Evolutionary conservation across 2,329 filamentous ascomycete genomes (phyloP).

Genomic region (Pyrenophora tritici-repentis): DNA sequence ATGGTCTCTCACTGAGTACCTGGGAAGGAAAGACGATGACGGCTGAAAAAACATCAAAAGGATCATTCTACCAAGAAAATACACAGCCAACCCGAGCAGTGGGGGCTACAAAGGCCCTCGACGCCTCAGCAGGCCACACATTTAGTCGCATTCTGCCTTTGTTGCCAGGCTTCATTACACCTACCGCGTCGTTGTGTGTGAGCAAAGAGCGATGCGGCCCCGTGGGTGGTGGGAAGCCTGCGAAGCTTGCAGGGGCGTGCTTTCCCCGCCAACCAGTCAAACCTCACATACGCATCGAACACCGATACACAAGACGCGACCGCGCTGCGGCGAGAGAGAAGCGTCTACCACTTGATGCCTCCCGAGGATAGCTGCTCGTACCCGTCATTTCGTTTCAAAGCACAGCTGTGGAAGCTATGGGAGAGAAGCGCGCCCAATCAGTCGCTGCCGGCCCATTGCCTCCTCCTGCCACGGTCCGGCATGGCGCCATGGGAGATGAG

Average conservation of each 20-base stretch:
- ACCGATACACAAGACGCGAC: constrained; percentile 21
- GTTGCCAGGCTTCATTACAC: constrained; percentile 29
- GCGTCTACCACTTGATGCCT: constrained; percentile 27
- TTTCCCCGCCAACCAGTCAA: constrained; percentile 28
- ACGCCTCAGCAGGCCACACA: constrained; percentile 23
- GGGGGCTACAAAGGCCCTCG: constrained; percentile 9
- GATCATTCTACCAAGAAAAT: constrained; percentile 14
- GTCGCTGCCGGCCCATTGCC: constrained; percentile 23
- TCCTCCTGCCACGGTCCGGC: constrained; percentile 21
- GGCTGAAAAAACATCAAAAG: constrained; percentile 15
- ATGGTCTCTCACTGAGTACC: constrained; percentile 11
- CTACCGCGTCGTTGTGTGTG: constrained; percentile 22
- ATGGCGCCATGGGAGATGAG: constrained; percentile 19
- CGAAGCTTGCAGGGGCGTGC: constrained; percentile 29
- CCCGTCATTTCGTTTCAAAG: constrained; percentile 37
- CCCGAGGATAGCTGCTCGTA: constrained; percentile 17
- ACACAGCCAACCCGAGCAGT: constrained; percentile 7
- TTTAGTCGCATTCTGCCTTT: constrained; percentile 7
- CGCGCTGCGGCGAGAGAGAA: constrained; percentile 18
- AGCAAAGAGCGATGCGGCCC: constrained; percentile 30
- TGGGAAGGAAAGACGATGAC: constrained; percentile 17
- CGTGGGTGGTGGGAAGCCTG: constrained; percentile 38
- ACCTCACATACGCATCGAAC: constrained; percentile 8
- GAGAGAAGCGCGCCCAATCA: constrained; percentile 29
- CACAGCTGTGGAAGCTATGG: constrained; percentile 12